Conservation (phyloP, 768 basidiomycete genomes). For the Naganishia vishniacii region DNA sequence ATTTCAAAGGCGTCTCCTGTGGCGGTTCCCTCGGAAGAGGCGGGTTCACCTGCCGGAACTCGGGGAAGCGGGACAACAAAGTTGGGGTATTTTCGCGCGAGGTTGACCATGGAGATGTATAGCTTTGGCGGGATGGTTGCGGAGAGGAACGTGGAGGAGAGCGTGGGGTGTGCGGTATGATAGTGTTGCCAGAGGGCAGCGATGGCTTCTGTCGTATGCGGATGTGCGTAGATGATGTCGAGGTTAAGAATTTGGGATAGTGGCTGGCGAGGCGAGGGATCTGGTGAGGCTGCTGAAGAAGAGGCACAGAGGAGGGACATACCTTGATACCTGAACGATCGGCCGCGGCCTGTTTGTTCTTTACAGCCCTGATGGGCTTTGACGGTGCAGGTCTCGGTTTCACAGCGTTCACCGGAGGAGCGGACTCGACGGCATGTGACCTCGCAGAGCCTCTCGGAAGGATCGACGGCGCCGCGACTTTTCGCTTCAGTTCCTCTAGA, state of each 20-base stretch:
- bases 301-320: slow-evolving; percentile 17
- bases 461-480: slow-evolving; percentile 30
- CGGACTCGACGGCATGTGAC: slow-evolving; percentile 6
- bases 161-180: slow-evolving; percentile 70
- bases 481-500: slow-evolving; percentile 50
- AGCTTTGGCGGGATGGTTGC: slow-evolving; percentile 69
- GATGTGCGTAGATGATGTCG: slow-evolving; percentile 58
- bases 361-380: background rate
- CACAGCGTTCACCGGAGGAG: background rate
- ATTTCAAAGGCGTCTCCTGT: slow-evolving; percentile 51
- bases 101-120: slow-evolving; percentile 64
- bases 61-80: slow-evolving; percentile 81
- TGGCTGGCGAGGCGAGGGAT: slow-evolving; percentile 55
- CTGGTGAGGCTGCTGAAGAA: too few relatives aligned
- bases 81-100: slow-evolving; percentile 63
- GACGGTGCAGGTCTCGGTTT: background rate
- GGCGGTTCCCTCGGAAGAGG: slow-evolving; percentile 39
- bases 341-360: slow-evolving; percentile 18
- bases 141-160: slow-evolving; percentile 76
- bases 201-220: slow-evolving; percentile 69
- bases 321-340: slow-evolving; percentile 49
- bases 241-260: slow-evolving; percentile 76
- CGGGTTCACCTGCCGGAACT: slow-evolving; percentile 27
- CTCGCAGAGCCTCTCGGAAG: slow-evolving; percentile 9
- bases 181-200: slow-evolving; percentile 82